phyloP scores from a whole-genome alignment of 306 rosid genomes.

The Glycine soja region DNA sequence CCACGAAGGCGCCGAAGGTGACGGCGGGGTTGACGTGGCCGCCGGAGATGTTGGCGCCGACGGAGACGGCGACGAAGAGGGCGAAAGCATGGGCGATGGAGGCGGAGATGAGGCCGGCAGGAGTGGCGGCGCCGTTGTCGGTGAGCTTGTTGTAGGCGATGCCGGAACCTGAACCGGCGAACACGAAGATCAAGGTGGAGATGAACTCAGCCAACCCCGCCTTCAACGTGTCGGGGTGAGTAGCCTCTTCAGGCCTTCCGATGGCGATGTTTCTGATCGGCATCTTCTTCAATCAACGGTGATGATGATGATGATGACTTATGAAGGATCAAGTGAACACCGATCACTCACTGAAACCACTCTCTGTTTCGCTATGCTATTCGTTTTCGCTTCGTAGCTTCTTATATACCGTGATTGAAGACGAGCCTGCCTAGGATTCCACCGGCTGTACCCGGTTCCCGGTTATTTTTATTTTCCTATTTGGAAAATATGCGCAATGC shows the following conservation, averaged over 20 bases:
- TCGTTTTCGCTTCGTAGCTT: slow-evolving; percentile 17
- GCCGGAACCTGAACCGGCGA: slow-evolving; percentile 89
- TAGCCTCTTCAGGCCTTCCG: slow-evolving; percentile 67
- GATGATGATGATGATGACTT: background rate
- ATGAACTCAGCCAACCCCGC: slow-evolving; percentile 85
- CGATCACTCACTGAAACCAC: slow-evolving; percentile 7
- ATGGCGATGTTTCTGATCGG: slow-evolving; percentile 77
- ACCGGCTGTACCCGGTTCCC: slow-evolving; percentile 72
- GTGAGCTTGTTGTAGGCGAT: slow-evolving; percentile 88
- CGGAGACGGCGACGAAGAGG: slow-evolving; percentile 83
- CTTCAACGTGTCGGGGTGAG: slow-evolving; percentile 72
- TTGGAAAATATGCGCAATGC: slow-evolving; percentile 23
- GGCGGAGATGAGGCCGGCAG: slow-evolving; percentile 74
- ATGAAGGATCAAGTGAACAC: background rate
- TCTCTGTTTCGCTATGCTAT: slow-evolving; percentile 18
- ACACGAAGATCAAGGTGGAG: slow-evolving; percentile 88
- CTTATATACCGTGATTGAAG: slow-evolving; percentile 57
- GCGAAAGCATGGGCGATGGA: slow-evolving; percentile 80
- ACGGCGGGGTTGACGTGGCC: slow-evolving; percentile 98
- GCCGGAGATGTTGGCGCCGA: slow-evolving; percentile 83
- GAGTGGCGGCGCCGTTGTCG: slow-evolving; percentile 55
- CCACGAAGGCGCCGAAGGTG: slow-evolving; percentile 85
- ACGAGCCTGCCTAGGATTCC: background rate
- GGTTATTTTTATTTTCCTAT: slow-evolving; percentile 38
- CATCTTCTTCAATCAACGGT: slow-evolving; percentile 53